A percentile compares a stretch with the other conserved stretches of the same genome.
phyloP scores from a whole-genome alignment of 208 protist species.

The Wallacemonas collosoma region DNA sequence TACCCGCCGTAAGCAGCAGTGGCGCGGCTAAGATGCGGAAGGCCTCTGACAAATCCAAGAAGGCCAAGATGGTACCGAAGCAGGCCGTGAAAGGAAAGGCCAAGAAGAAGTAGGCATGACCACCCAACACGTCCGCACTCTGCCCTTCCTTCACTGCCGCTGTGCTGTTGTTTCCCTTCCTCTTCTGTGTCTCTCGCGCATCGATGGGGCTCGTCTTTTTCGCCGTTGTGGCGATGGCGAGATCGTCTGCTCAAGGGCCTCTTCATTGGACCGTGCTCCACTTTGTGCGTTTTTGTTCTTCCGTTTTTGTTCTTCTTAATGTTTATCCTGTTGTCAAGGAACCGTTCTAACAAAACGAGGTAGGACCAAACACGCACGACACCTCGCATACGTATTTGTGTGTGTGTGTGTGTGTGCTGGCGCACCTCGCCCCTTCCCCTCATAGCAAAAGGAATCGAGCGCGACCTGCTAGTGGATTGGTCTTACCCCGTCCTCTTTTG shows the following conservation, averaged over 20 bases:
- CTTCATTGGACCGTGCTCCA: too few species aligned
- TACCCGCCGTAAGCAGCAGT: conserved; percentile 4
- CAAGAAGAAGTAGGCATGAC: conserved; percentile 21
- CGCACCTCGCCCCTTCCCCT: too few species aligned
- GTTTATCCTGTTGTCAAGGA: neutral
- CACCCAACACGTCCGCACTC: neutral
- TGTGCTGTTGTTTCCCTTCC: neutral
- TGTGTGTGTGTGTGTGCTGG: too few species aligned
- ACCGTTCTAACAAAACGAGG: neutral
- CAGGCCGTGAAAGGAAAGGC: conserved; percentile 19
- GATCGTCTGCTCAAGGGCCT: too few species aligned
- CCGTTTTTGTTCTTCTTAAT: neutral
- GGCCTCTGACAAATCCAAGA: conserved; percentile 1
- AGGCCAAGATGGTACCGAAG: conserved; percentile 6
- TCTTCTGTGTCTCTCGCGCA: too few species aligned
- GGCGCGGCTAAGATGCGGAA: conserved; percentile 12
- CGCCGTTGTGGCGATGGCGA: too few species aligned
- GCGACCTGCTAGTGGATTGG: neutral
- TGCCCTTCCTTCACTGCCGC: too few species aligned
- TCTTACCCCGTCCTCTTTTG: neutral
- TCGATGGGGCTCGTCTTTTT: too few species aligned
- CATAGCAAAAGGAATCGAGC: too few species aligned
- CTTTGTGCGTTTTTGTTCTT: neutral
- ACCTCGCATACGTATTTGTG: too few species aligned
- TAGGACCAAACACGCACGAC: too few species aligned